phyloP scores from a whole-genome alignment of 345 rosid species.

The Syzygium oleosum region DNA sequence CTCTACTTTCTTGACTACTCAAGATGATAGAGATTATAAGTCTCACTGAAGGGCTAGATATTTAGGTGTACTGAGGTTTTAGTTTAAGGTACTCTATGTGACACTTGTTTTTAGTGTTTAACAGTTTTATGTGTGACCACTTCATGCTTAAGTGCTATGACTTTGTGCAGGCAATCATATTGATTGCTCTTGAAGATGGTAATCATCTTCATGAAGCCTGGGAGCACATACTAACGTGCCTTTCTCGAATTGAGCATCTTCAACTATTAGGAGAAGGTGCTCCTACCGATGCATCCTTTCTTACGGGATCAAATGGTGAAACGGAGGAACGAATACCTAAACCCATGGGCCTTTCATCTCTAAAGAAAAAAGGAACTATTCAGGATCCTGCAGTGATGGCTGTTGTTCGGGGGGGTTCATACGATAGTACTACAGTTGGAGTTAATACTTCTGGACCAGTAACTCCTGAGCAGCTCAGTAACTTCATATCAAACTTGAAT shows the following conservation, averaged over 20 bases:
- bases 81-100: background rate
- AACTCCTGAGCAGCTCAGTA: slow-evolving; percentile 64
- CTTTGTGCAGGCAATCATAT: slow-evolving; percentile 68
- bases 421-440: slow-evolving; percentile 73
- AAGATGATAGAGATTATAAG: background rate
- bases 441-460: slow-evolving; percentile 56
- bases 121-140: background rate
- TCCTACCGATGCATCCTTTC: slow-evolving; percentile 80
- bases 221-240: slow-evolving; percentile 95
- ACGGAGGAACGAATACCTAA: slow-evolving; percentile 55
- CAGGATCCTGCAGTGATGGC: slow-evolving; percentile 95
- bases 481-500: slow-evolving; percentile 84
- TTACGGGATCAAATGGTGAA: slow-evolving; percentile 56
- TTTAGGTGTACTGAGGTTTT: background rate
- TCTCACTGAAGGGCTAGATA: background rate
- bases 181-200: slow-evolving; percentile 95
- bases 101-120: background rate
- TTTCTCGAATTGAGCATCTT: slow-evolving; percentile 92
- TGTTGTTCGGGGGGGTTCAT: slow-evolving; percentile 95
- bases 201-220: slow-evolving; percentile 89
- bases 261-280: slow-evolving; percentile 96
- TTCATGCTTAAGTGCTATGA: background rate
- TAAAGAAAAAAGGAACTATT: slow-evolving; percentile 81
- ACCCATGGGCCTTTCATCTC: slow-evolving; percentile 47
- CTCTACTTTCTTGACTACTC: background rate